Base-by-base conservation (phyloP, 139 green algal genomes). In the Edaphochlamys debaryana region DNA sequence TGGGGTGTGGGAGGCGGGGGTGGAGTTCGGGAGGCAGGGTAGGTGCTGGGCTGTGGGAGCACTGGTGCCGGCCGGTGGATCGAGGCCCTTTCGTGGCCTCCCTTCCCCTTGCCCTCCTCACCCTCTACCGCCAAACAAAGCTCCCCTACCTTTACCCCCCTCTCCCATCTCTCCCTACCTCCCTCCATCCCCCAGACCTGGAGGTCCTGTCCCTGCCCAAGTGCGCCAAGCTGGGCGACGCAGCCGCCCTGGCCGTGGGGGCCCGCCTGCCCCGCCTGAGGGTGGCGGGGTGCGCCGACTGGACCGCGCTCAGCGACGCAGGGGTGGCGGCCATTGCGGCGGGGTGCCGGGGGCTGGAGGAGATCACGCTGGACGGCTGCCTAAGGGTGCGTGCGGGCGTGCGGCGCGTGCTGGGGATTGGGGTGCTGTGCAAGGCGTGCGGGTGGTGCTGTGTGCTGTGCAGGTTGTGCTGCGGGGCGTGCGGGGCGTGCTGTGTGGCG, bases 281-380 rank as follows among this genome's bases (percentile, higher is more conserved):
- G 1, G 60, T 60, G 60, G 60, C 34, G 4, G 32, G 13, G 32
- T 71, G 58, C 75, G 17, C 5, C 6, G 75, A 81, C 75, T 81
- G 75, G 75, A 15, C 60, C 3, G 29, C n/a, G 23, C 75, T 81
- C 3, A 81, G 58, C 37, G 75, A 71, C 36, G 60, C 22, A 20
- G 75, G 75, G 4, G 75, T 81, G 60, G n/a, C 7, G 11, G 56
- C 29, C 8, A 19, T 81, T 40, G 75, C 75, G 29, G 6, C 4
- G 40, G 75, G 75, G 23, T 81, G 75, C 56, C 41, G 29, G 2
- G 13, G 32, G 17, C 58, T 81, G 56, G 75, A 81, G 40, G 75
- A 81, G 25, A 27, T 81, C 17, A 63, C 60, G 19, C 38, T 81
- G 60, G 75, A 81, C 20, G 75, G 75, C 40, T 81, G 75, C 56